Evolutionary conservation across 306 rosid genomes (phyloP), one percentile per base, ranked within the genome.

Genomic region (Cicer cuneatum): DNA sequence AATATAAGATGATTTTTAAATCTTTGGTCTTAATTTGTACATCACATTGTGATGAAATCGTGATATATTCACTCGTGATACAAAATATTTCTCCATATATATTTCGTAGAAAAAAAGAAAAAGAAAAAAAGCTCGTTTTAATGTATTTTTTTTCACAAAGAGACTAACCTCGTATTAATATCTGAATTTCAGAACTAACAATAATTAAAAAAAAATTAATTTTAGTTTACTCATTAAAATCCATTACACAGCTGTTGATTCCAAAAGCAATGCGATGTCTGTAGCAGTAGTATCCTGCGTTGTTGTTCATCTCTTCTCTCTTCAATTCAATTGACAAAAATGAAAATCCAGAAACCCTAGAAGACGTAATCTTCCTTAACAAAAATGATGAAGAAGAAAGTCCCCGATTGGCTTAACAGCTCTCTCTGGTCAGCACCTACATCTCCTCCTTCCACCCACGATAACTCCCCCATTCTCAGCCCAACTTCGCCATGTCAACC

Each of bases 381-480:
- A 53, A 69, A 52, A 80, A 91, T 94, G 98, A 74, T 82, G 86
- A 90, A 84, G 87, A 94, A 94, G 79, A 85, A 85, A 7, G 98
- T 95, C 1, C 99, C 99, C 35, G 97, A 95, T 57, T 95, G 99
- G 99, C 98, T 95, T 76, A 95, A 95, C 85, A 95, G 93, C 66
- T 89, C 98, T 42, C 90, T 95, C 74, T 95, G 98, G 99, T 86
- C 96, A 39, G 79, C 92, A 7, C 70, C 90, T 0, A 10, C 24
- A 6, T 0, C 89, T 38, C 69, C 89, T 40, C 43, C 90, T 1
- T 57, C 84, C 63, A n/a, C 71, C 66, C 15, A 66, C 14, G 80
- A 78, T 38, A 64, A 9, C 13, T 48, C 90, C 57, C 16, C 62
- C 7, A 76, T 85, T 21, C 69, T 78, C 14, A 78, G 69, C 39